Conservation (phyloP, 345 rosid genomes). For the Turnera subulata region DNA sequence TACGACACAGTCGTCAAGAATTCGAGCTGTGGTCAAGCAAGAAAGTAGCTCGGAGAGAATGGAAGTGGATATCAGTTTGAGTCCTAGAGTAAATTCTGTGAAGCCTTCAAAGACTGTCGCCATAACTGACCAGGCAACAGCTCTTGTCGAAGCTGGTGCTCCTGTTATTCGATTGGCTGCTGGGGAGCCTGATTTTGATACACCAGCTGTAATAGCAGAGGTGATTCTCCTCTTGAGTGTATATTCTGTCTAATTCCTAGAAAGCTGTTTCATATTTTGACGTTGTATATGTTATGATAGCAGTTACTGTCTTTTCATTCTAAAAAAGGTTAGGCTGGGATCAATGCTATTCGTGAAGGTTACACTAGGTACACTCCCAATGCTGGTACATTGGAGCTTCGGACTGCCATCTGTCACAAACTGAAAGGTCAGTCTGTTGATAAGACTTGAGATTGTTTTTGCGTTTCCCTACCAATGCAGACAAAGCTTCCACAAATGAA, state of each 20-base stretch:
- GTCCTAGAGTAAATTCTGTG: conserved; percentile 78
- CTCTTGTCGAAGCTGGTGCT: conserved; percentile 82
- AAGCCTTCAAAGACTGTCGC: conserved; percentile 95
- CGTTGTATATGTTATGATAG: not conserved
- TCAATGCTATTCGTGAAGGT: conserved; percentile 87
- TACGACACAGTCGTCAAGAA: conserved; percentile 27
- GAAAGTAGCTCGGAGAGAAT: conserved; percentile 27
- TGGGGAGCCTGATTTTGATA: conserved; percentile 97
- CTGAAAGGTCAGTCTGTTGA: conserved; percentile 47
- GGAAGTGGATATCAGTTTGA: conserved; percentile 63
- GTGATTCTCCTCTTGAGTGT: conserved; percentile 22
- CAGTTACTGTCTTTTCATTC: not conserved
- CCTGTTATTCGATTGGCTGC: conserved; percentile 92
- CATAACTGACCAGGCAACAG: conserved; percentile 86
- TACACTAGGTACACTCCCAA: conserved; percentile 83
- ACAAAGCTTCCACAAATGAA: not conserved
- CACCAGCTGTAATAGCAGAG: conserved; percentile 72
- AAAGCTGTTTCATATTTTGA: not conserved
- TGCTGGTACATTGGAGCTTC: conserved; percentile 81
- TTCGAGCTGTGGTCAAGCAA: conserved; percentile 43
- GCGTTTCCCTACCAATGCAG: not conserved
- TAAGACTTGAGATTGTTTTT: not conserved
- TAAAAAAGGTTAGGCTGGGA: conserved; percentile 60
- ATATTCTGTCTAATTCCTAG: not conserved
- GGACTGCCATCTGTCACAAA: conserved; percentile 80